Base-by-base conservation (phyloP, 2,329 filamentous ascomycete genomes). In the Talaromyces albobiverticillius region DNA sequence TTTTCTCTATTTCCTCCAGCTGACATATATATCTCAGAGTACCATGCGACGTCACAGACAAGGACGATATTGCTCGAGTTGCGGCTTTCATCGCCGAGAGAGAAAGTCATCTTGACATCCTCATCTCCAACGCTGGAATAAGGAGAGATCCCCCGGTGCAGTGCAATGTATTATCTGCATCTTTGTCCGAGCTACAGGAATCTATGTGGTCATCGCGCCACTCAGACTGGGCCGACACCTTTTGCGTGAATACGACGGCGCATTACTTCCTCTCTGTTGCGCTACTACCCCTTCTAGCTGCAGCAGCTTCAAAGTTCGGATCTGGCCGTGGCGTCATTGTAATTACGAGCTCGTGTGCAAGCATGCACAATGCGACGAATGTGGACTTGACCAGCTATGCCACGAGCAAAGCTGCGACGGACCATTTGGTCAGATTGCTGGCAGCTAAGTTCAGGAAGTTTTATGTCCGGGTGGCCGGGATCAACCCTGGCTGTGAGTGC, bases 381-480 rank as follows among this genome's bases (percentile, higher is more conserved):
- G 69, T 81, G 3, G 78, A 81, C 56, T 64, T 81, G 61, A 80
- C 76, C 4, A 78, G 75, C 59, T 81, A 81, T 56, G 77, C 77
- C 0, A 62, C 74, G 0, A 80, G 76, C 57, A 81, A 81, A 58
- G 78, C 78, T 1, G 78, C 76, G 0, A 79, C 77, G 1, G 78
- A 81, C 62, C 78, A 81, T 67, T 60, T 80, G 13, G 78, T 80
- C 2, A 69, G 61, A 47, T 61, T 81, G 51, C 57, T 82, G 53
- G 78, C 79, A 5, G 69, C 71, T 6, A 81, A 81, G 59, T 80
- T 78, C 55, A 65, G 64, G 20, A 64, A 67, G 49, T 75, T 70
- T 59, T 76, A 76, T 64, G 70, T 76, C 11, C 60, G 74, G 40
- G 73, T 76, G n/a, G 64, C 67, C 42, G 71, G 71, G 2, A 74